A percentile compares a stretch with the other conserved stretches of the same genome.
These are phyloP conservation scores for Rhodotorula sp. DNA, from an alignment of 1,284 basidiomycete species.

Conservation along the genomic window DNA sequence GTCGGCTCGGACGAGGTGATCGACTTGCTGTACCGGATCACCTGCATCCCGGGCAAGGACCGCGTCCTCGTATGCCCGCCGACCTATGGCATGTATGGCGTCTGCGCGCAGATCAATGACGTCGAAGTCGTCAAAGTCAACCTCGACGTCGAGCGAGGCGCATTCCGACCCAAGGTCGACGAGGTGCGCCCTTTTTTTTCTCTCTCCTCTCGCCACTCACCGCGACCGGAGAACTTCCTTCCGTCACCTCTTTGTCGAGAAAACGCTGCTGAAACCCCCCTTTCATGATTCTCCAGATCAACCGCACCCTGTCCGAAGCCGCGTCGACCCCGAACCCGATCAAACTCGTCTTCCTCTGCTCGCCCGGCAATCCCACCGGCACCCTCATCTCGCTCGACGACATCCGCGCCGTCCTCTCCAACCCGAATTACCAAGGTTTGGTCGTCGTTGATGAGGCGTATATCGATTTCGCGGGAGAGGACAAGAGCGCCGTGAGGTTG, in stretches of 20 bases:
- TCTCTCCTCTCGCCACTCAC: background rate
- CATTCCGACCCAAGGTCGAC: conserved; percentile 75
- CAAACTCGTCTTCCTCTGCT: conserved; percentile 93
- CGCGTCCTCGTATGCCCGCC: conserved; percentile 62
- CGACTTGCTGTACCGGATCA: conserved; percentile 87
- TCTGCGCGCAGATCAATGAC: conserved; percentile 94
- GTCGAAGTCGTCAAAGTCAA: conserved; percentile 77
- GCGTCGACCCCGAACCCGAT: conserved; percentile 52
- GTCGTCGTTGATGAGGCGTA: conserved; percentile 97
- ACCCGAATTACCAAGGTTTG: conserved; percentile 79
- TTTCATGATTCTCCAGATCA: conserved; percentile 58
- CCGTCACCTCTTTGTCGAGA: too few species aligned
- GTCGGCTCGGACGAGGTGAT: conserved; percentile 98
- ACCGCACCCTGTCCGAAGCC: conserved; percentile 65
- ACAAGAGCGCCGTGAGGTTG: conserved; percentile 61
- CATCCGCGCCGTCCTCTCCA: conserved; percentile 72
- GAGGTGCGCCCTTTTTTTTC: conserved; percentile 54
- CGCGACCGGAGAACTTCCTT: background rate
- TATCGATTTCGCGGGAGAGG: conserved; percentile 70
- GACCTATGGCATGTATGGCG: conserved; percentile 97
- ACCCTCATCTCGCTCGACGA: conserved; percentile 74
- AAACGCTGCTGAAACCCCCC: background rate
- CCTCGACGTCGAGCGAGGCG: conserved; percentile 68
- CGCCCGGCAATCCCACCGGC: conserved; percentile 95
- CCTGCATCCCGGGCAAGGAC: conserved; percentile 76